Conservation (phyloP, 2,329 filamentous ascomycete genomes). For the Didymella arachidicola region DNA sequence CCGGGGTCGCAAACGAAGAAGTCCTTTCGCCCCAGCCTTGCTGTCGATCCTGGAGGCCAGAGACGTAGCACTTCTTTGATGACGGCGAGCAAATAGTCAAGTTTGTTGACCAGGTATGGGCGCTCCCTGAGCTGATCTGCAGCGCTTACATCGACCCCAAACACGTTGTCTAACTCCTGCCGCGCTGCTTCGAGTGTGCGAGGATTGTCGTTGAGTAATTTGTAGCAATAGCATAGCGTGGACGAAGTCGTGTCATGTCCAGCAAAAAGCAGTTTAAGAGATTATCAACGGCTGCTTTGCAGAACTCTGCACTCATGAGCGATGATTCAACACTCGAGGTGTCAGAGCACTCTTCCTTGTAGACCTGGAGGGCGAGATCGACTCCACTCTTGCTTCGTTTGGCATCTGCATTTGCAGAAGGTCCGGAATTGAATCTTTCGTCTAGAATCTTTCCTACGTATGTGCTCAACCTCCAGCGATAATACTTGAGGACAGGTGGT, state of each 20-base stretch:
- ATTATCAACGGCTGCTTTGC: constrained; percentile 34
- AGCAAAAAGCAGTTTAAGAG: constrained; percentile 38
- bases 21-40: constrained; percentile 24
- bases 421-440: not conserved
- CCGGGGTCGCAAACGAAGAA: constrained; percentile 24
- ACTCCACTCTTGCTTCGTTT: not conserved
- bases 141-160: constrained; percentile 31
- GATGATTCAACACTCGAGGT: constrained; percentile 20
- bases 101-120: constrained; percentile 40
- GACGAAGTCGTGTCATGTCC: constrained; percentile 48
- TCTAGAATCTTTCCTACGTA: constrained; percentile 2
- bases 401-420: not conserved
- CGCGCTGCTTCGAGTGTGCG: constrained; percentile 30
- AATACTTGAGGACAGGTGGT: not conserved
- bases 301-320: constrained; percentile 36
- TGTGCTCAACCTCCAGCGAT: not conserved
- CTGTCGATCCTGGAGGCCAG: constrained; percentile 45
- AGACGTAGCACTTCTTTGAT: constrained; percentile 49
- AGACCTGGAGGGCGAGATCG: constrained; percentile 5
- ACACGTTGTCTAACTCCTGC: constrained; percentile 42
- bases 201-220: constrained; percentile 41
- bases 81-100: constrained; percentile 43
- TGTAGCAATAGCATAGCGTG: constrained; percentile 43
- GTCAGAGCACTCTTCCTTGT: not conserved
- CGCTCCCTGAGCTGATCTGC: constrained; percentile 26